Evolutionary conservation across 2,329 filamentous ascomycete genomes (phyloP), one percentile per base, ranked within the genome.

Genomic region (Colletotrichum agaves): DNA sequence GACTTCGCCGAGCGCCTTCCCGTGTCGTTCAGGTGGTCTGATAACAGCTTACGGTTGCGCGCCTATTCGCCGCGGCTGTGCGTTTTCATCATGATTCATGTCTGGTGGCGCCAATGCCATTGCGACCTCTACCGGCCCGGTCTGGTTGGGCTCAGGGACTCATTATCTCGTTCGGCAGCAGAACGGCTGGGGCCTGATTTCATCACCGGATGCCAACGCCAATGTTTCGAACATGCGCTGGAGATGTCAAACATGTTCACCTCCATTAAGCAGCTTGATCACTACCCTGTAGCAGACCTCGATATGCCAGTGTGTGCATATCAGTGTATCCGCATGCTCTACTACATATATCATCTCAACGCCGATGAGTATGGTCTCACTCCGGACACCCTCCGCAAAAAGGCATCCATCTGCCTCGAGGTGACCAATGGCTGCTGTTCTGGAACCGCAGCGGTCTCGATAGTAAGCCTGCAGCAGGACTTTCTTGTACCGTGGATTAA

Each of bases 91-190:
- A 88, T 87, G 85, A 88, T 87, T 10, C 86, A 88, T 69, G 79
- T 88, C 8, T 86, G 83, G 84, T 88, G 85, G 85, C 80, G 84
- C 31, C 86, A 88, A 69, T 88, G 86, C 64, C 82, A 88, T 71
- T 85, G 85, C 70, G 86, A 88, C 71, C 77, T 88, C 3, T 88
- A 87, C 69, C 83, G 86, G 1, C 78, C 87, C 6, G 84, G 82
- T 2, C 78, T 88, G 7, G 78, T 79, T 0, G 85, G 85, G 0
- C 78, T 88, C 37, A 82, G 83, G 19, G 85, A 87, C 41, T 83
- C 85, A 0, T 75, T 88, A 0, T 80, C 85, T 2, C 78, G 78
- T 6, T 73, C 78, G 0, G 77, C 78, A 12, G 75, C 87, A 10
- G 79, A 79, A 57, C 80, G 79, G 63, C 76, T 88, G 3, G 83